Percentiles rank a stretch among this genome's conserved stretches.
phyloP scores from a whole-genome alignment of 768 basidiomycete species.

The Boletales sp. region DNA sequence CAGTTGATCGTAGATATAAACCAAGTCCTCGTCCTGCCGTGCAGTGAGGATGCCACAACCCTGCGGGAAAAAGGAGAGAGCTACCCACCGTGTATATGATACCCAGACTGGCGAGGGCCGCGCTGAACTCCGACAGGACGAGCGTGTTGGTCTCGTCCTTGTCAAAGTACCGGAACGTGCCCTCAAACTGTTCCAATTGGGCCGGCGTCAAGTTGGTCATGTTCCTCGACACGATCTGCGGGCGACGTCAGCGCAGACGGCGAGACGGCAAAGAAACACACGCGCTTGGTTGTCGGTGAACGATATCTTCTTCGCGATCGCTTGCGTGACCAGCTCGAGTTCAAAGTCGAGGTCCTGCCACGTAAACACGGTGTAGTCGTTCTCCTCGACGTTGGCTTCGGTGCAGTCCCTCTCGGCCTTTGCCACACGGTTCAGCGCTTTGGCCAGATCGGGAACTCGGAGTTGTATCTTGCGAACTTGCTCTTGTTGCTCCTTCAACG shows the following conservation, averaged over 20 bases:
- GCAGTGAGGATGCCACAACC: no score
- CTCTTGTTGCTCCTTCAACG: constrained; percentile 67
- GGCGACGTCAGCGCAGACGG: constrained; percentile 6
- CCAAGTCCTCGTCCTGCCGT: constrained; percentile 79
- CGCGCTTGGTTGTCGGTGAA: constrained; percentile 94
- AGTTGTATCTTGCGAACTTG: constrained; percentile 61
- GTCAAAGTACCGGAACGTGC: constrained; percentile 97
- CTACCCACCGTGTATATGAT: constrained; percentile 78
- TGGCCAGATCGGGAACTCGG: constrained; percentile 62
- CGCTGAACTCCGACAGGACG: constrained; percentile 80
- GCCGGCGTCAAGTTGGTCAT: constrained; percentile 94
- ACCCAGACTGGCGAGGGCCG: constrained; percentile 90
- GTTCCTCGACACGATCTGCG: constrained; percentile 87
- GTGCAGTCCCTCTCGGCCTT: constrained; percentile 72
- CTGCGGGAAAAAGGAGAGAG: not conserved
- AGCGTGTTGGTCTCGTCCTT: constrained; percentile 89
- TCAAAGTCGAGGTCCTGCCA: constrained; percentile 89
- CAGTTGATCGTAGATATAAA: constrained; percentile 77
- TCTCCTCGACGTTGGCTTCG: constrained; percentile 92
- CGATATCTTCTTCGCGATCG: constrained; percentile 83
- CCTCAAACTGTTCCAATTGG: constrained; percentile 94
- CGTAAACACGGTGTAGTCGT: constrained; percentile 91
- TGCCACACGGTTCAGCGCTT: constrained; percentile 51
- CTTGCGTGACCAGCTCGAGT: constrained; percentile 74
- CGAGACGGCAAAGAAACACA: not conserved